phyloP scores from a whole-genome alignment of 768 basidiomycete genomes.

The Candolleomyces eurysporus region DNA sequence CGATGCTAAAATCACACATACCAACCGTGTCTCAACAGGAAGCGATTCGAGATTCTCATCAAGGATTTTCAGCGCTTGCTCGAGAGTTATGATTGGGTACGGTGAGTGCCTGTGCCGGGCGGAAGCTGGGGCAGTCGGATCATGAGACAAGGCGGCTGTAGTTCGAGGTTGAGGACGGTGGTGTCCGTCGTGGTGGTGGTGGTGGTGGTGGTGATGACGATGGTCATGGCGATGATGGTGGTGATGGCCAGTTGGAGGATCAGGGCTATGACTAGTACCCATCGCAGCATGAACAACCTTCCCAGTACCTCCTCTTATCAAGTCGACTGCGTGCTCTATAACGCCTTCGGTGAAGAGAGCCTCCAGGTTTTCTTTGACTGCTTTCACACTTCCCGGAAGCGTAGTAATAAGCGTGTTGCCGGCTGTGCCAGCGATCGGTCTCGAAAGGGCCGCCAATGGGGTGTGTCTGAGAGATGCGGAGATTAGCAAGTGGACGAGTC shows the following conservation, averaged over 20 bases:
- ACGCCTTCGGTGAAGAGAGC: constrained; percentile 58
- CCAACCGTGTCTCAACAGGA: constrained; percentile 36
- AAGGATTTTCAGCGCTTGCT: constrained; percentile 62
- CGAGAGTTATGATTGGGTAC: constrained; percentile 66
- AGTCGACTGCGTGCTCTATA: constrained; percentile 68
- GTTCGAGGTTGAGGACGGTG: constrained; percentile 54
- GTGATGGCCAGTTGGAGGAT: too few relatives aligned
- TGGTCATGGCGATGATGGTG: constrained; percentile 17
- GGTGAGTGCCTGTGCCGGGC: constrained; percentile 75
- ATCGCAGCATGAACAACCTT: constrained; percentile 53
- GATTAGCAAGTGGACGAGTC: constrained; percentile 73
- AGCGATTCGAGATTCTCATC: constrained; percentile 46
- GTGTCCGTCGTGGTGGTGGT: too few relatives aligned
- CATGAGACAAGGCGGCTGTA: constrained; percentile 50
- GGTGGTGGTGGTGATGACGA: constrained; percentile 37
- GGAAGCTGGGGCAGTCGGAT: constrained; percentile 70
- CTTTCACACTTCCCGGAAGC: constrained; percentile 83
- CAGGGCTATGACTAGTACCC: constrained; percentile 19
- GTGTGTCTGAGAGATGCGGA: constrained; percentile 70
- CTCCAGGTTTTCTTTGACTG: constrained; percentile 75
- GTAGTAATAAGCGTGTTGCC: constrained; percentile 69
- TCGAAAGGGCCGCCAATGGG: constrained; percentile 76
- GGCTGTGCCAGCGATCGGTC: constrained; percentile 78
- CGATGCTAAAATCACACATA: constrained; percentile 18
- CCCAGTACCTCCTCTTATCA: constrained; percentile 69